Conservation (phyloP, 768 basidiomycete genomes). For the Suillus subaureus region DNA sequence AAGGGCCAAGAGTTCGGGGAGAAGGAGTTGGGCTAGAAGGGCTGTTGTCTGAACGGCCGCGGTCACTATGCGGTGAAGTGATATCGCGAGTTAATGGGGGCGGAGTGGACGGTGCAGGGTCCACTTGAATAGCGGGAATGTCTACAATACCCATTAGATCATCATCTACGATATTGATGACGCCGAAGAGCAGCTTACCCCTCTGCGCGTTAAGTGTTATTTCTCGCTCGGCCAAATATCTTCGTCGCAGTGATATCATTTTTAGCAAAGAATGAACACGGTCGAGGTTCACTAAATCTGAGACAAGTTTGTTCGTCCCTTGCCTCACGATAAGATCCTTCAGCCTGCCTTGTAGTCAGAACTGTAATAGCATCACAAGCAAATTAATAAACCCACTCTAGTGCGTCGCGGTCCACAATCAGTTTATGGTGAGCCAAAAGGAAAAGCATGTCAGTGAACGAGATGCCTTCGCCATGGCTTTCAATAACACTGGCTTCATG, state of each 20-base stretch:
- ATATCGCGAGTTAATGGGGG: constrained; percentile 58
- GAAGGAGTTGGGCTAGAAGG: constrained; percentile 11
- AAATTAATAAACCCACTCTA: constrained; percentile 61
- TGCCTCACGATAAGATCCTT: constrained; percentile 79
- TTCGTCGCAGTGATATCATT: constrained; percentile 71
- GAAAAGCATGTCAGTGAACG: constrained; percentile 87
- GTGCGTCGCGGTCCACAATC: constrained; percentile 85
- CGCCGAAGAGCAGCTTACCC: constrained; percentile 35
- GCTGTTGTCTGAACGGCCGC: constrained; percentile 10
- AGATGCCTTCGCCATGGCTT: constrained; percentile 76
- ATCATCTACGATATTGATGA: background rate
- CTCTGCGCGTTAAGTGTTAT: constrained; percentile 42
- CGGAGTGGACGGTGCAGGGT: constrained; percentile 52
- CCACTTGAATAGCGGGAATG: constrained; percentile 74
- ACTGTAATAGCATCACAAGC: constrained; percentile 1
- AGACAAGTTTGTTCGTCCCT: constrained; percentile 77
- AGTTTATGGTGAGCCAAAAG: constrained; percentile 90
- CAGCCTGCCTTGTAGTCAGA: constrained; percentile 47
- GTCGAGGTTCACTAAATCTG: constrained; percentile 84
- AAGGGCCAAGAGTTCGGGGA: constrained; percentile 16
- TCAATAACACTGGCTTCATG: constrained; percentile 84
- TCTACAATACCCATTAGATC: constrained; percentile 38
- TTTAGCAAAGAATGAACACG: constrained; percentile 79
- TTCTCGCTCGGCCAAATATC: constrained; percentile 59
- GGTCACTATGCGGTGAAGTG: constrained; percentile 37